Evolutionary conservation across 2,329 filamentous ascomycete species (phyloP), one percentile per base, ranked within the genome.

Genomic region (Talaromyces sp.): DNA sequence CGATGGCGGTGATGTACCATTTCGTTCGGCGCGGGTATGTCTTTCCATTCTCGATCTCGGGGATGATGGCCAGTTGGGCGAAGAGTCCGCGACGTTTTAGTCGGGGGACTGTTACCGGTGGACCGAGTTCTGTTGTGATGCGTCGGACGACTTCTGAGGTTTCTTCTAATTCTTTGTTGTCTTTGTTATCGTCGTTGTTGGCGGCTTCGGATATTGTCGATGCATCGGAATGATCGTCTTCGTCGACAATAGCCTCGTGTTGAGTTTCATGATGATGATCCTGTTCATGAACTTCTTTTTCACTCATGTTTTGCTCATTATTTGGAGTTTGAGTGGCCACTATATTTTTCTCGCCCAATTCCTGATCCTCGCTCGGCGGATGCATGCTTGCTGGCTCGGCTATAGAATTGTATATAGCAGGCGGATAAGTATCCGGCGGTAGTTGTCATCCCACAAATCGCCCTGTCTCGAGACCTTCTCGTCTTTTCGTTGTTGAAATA

Each of bases 1-100:
- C 86, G 58, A 94, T 85, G 40, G 87, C 82, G 0, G 93, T 96
- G 69, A 97, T 88, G 67, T 86, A 84, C 93, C 93, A 97, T 86
- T 97, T 97, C 15, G 86, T 91, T 59, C 80, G 84, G 38, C 86
- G 85, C 11, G 84, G 80, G 74, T 97, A 96, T 60, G 91, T 85
- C 66, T 89, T 88, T 0, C 93, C 90, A 36, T 89, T 83, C 54
- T 91, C 87, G 15, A 96, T 87, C 78, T 97, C 93, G 1, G 92
- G 89, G 17, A 96, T 82, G 36, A 96, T 67, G 1, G 90, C 82
- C 13, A 96, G 81, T 43, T 84, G 84, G 1, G 87, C 88, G 58
- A 97, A 83, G 1, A 96, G 80, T 0, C 93, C 93, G 71, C 92
- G 84, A 58, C 92, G 85, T 67, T 86, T 76, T 1, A 75, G 71